A percentile compares a stretch with the other conserved stretches of the same genome.
These are phyloP conservation scores for Parascedosporium putredinis DNA, from an alignment of 2,329 filamentous ascomycete species.

Conservation along the genomic window DNA sequence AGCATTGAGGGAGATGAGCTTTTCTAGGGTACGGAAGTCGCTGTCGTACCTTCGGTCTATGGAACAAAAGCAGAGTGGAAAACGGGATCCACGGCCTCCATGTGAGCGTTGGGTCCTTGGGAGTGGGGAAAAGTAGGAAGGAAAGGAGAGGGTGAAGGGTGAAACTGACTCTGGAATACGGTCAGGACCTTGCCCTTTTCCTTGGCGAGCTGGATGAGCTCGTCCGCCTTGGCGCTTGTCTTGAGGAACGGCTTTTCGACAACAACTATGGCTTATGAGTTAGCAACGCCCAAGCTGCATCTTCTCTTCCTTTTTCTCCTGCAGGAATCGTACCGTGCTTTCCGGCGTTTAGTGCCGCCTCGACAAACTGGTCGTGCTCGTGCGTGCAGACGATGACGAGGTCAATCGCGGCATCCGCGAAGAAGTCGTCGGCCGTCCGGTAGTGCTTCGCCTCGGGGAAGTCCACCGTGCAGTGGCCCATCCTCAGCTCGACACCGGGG, in stretches of 20 bases:
- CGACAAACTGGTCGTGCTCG: conserved; percentile 27
- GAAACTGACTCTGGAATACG: conserved; percentile 44
- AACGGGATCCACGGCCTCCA: background rate
- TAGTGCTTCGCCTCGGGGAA: conserved; percentile 43
- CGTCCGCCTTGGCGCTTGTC: conserved; percentile 44
- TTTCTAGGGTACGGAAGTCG: conserved; percentile 50
- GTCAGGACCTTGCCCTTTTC: conserved; percentile 35
- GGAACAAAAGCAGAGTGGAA: too few relatives aligned
- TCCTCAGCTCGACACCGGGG: conserved; percentile 19
- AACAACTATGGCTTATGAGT: conserved; percentile 31
- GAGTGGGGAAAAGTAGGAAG: too few relatives aligned
- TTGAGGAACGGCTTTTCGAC: conserved; percentile 59
- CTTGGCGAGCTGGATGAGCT: conserved; percentile 38
- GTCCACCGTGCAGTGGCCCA: conserved; percentile 37
- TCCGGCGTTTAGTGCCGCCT: conserved; percentile 43
- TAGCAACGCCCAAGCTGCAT: too few relatives aligned
- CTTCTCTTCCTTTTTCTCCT: background rate
- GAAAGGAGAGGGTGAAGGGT: too few relatives aligned
- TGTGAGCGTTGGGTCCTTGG: too few relatives aligned
- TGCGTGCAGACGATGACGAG: conserved; percentile 42
- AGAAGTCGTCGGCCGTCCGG: conserved; percentile 45
- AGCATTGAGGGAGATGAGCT: conserved; percentile 40
- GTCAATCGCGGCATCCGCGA: conserved; percentile 46
- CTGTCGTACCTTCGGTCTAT: conserved; percentile 29
- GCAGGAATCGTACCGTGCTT: conserved; percentile 37